phyloP scores from a whole-genome alignment of 75 land plant species.

The Sequoia sempervirens region DNA sequence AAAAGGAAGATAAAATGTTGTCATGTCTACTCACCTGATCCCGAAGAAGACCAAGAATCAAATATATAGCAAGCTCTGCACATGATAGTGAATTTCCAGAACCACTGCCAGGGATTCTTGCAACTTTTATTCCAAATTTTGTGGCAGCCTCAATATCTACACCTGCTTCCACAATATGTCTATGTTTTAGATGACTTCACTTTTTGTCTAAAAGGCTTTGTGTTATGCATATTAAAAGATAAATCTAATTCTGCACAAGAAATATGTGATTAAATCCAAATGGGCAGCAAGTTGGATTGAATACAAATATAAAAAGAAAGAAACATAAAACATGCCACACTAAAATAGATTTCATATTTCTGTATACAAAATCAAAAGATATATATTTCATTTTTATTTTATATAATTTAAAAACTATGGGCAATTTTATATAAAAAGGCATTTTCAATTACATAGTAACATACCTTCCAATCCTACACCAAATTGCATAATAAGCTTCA shows the following conservation, averaged over 20 bases:
- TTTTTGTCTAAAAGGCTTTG: neutral
- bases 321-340: neutral
- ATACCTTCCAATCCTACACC: conserved; percentile 96
- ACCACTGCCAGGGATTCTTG: conserved; percentile 68
- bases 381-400: neutral
- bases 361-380: neutral
- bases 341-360: neutral
- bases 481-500: conserved; percentile 89
- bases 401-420: neutral
- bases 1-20: neutral
- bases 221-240: neutral
- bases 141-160: conserved; percentile 92
- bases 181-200: neutral
- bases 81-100: conserved; percentile 91
- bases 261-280: neutral
- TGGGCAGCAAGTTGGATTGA: neutral
- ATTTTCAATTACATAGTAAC: neutral
- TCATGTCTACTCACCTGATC: conserved; percentile 58
- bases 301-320: neutral
- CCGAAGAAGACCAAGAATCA: conserved; percentile 79
- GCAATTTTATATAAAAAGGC: neutral
- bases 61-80: conserved; percentile 89
- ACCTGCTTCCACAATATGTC: conserved; percentile 34
- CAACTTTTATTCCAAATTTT: conserved; percentile 80
- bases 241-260: neutral